These are phyloP conservation scores for Hamigera avellanea DNA, from an alignment of 495 filamentous ascomycete genomes.

Conservation along the genomic window DNA sequence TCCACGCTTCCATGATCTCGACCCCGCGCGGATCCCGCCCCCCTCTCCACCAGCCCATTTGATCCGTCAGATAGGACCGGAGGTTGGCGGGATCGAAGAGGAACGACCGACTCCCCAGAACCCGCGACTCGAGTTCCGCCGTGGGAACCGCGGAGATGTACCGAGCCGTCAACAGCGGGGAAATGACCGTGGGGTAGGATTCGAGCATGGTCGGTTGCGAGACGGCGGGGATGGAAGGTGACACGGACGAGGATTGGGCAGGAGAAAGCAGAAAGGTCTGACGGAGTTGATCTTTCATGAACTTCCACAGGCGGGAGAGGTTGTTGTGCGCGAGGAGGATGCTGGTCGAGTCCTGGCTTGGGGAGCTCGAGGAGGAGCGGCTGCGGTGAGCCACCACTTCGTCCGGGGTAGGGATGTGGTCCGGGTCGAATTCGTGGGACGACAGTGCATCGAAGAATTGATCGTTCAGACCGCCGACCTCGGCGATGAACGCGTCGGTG, in stretches of 20 bases:
- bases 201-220: constrained; percentile 44
- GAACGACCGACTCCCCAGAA: constrained; percentile 61
- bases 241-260: constrained; percentile 6
- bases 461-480: constrained; percentile 60
- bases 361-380: constrained; percentile 6
- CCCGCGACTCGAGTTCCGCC: constrained; percentile 18
- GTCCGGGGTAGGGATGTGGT: constrained; percentile 18
- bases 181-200: constrained; percentile 37
- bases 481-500: constrained; percentile 67
- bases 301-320: constrained; percentile 47
- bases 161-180: constrained; percentile 33
- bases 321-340: constrained; percentile 49
- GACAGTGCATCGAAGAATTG: constrained; percentile 34
- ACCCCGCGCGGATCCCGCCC: constrained; percentile 69
- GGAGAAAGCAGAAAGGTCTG: constrained; percentile 41
- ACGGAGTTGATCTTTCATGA: constrained; percentile 56
- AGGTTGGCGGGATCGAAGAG: constrained; percentile 52
- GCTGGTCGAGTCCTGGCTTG: constrained; percentile 37
- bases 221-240: constrained; percentile 36
- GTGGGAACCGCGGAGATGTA: constrained; percentile 27
- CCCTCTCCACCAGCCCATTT: constrained; percentile 83
- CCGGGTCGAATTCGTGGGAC: constrained; percentile 20
- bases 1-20: constrained; percentile 78
- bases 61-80: constrained; percentile 50
- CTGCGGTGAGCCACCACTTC: constrained; percentile 9